A percentile compares a stretch with the other conserved stretches of the same genome.
These are phyloP conservation scores for Benincasa hispida DNA, from an alignment of 306 rosid genomes.

Conservation along the genomic window DNA sequence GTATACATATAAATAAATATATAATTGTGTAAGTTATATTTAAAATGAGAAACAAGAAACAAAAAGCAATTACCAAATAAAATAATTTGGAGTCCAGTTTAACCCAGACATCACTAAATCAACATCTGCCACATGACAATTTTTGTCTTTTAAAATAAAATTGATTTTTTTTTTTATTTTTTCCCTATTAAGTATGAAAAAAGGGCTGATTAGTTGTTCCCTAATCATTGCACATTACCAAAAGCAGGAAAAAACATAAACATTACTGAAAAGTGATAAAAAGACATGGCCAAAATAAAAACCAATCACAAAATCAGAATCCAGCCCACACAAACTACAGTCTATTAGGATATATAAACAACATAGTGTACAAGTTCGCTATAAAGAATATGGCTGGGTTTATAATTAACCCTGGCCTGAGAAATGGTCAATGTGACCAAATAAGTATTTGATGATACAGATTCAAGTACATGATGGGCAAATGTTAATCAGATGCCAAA, in stretches of 20 bases:
- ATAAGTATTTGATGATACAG: neutral
- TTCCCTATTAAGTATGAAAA: too few species aligned
- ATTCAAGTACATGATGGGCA: neutral
- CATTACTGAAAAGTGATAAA: neutral
- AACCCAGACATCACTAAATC: too few species aligned
- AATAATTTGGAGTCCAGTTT: too few species aligned
- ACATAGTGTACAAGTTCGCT: neutral
- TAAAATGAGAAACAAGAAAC: neutral
- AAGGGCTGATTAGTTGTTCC: too few species aligned
- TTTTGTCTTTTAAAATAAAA: too few species aligned
- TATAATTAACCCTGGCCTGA: neutral
- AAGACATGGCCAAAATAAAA: too few species aligned
- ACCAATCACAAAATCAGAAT: neutral
- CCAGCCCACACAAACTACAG: neutral
- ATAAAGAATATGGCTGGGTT: neutral
- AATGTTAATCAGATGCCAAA: neutral
- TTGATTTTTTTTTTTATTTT: too few species aligned
- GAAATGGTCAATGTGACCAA: conserved; percentile 6
- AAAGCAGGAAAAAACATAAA: neutral
- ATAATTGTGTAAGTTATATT: too few species aligned
- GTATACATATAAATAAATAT: too few species aligned
- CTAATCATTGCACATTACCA: too few species aligned
- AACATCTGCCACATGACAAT: too few species aligned
- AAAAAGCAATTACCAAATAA: neutral
- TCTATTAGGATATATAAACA: neutral